Conservation (phyloP, 2,329 filamentous ascomycete genomes). For the Fusarium sp. region DNA sequence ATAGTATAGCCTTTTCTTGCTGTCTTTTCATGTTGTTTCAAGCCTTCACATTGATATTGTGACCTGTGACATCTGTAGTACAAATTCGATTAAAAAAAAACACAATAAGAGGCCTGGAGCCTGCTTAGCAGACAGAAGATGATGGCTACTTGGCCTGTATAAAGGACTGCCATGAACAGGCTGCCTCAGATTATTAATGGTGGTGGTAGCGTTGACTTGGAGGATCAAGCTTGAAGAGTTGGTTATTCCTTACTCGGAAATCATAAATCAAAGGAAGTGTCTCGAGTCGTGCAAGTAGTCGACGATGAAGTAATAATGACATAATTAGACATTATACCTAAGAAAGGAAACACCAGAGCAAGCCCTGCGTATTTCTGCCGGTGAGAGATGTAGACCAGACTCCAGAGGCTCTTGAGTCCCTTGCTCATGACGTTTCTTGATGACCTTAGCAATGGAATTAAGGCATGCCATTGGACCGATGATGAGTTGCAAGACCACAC, state of each 20-base stretch:
- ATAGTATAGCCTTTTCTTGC: conserved; percentile 44
- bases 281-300: conserved; percentile 16
- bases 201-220: neutral
- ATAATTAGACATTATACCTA: conserved; percentile 1
- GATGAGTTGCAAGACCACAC: conserved; percentile 27
- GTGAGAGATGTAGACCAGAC: neutral
- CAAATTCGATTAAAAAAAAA: neutral
- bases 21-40: conserved; percentile 7
- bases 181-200: neutral
- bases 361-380: neutral
- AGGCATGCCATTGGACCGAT: no score
- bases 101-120: neutral
- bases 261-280: neutral
- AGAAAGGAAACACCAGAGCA: neutral
- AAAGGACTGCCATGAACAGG: neutral
- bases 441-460: conserved; percentile 16
- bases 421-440: conserved; percentile 34
- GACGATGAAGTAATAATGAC: conserved; percentile 22
- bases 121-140: neutral
- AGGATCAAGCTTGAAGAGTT: conserved; percentile 1
- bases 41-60: neutral
- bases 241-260: conserved; percentile 18
- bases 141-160: neutral
- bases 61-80: neutral
- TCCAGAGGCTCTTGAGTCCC: conserved; percentile 7